phyloP scores from a whole-genome alignment of 2,329 filamentous ascomycete genomes.

The Ceratocystis variospora region DNA sequence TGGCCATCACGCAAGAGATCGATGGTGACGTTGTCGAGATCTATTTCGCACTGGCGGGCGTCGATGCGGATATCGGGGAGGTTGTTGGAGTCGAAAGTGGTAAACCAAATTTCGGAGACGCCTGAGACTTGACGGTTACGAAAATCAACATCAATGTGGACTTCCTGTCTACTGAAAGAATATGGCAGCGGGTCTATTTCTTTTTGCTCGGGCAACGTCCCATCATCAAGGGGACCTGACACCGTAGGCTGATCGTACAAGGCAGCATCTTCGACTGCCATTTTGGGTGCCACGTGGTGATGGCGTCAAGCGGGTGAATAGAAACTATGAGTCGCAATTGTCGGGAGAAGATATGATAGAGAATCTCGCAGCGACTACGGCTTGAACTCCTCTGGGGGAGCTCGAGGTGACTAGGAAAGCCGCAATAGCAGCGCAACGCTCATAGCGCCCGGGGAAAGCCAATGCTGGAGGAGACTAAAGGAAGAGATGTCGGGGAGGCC shows the following conservation, averaged over 20 bases:
- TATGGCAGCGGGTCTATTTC: conserved; percentile 30
- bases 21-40: conserved; percentile 40
- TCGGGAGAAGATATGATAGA: not conserved
- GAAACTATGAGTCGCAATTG: not conserved
- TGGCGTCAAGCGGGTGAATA: not conserved
- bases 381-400: conserved; percentile 7
- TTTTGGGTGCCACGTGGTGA: not conserved
- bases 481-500: not conserved
- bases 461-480: not conserved
- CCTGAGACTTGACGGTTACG: conserved; percentile 59
- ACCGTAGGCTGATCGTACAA: conserved; percentile 5
- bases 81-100: conserved; percentile 43
- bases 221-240: conserved; percentile 21
- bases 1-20: conserved; percentile 27
- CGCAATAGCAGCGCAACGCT: conserved; percentile 16
- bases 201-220: conserved; percentile 26
- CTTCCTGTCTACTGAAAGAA: conserved; percentile 65
- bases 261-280: conserved; percentile 8
- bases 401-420: conserved; percentile 10
- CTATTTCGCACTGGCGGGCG: conserved; percentile 48
- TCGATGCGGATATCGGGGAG: conserved; percentile 46
- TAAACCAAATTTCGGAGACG: conserved; percentile 67
- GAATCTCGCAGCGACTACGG: not conserved
- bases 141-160: conserved; percentile 84
- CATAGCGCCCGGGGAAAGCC: conserved; percentile 11